phyloP scores from a whole-genome alignment of 1,284 basidiomycete genomes.

The Kwoniella shivajii region DNA sequence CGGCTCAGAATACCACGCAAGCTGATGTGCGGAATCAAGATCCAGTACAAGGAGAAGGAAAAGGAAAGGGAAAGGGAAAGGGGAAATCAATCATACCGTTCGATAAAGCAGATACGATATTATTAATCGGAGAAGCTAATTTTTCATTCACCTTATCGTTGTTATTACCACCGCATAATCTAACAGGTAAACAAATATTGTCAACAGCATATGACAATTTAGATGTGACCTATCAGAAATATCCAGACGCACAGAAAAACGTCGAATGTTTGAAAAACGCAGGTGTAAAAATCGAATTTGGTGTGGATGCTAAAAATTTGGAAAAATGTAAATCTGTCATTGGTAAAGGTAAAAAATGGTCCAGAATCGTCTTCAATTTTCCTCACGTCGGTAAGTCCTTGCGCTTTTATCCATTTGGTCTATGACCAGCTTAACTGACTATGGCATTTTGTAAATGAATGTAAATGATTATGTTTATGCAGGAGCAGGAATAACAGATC shows the following conservation, averaged over 20 bases:
- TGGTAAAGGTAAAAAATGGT: constrained; percentile 63
- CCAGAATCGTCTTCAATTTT: constrained; percentile 88
- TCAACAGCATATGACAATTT: constrained; percentile 88
- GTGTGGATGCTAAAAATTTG: constrained; percentile 79
- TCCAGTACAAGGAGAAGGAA: constrained; percentile 4
- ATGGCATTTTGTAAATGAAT: too few relatives aligned
- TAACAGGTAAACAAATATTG: constrained; percentile 70
- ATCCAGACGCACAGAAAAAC: constrained; percentile 72
- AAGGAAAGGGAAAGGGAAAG: constrained; percentile 61
- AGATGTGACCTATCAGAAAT: constrained; percentile 76
- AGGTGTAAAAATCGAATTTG: constrained; percentile 76
- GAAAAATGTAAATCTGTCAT: constrained; percentile 58
- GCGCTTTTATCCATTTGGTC: not conserved
- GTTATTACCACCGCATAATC: constrained; percentile 59
- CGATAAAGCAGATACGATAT: constrained; percentile 69
- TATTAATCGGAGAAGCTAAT: constrained; percentile 91
- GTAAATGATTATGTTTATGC: too few relatives aligned
- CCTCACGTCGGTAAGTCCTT: constrained; percentile 84
- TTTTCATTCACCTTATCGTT: constrained; percentile 89
- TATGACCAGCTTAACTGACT: not conserved
- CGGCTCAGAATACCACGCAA: too few relatives aligned
- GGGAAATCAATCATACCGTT: constrained; percentile 65
- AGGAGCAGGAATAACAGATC: constrained; percentile 93
- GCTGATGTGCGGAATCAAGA: not conserved
- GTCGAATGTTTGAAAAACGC: constrained; percentile 62